phyloP scores from a whole-genome alignment of 352 stramenopile species.

The Globisporangium cystogenes region DNA sequence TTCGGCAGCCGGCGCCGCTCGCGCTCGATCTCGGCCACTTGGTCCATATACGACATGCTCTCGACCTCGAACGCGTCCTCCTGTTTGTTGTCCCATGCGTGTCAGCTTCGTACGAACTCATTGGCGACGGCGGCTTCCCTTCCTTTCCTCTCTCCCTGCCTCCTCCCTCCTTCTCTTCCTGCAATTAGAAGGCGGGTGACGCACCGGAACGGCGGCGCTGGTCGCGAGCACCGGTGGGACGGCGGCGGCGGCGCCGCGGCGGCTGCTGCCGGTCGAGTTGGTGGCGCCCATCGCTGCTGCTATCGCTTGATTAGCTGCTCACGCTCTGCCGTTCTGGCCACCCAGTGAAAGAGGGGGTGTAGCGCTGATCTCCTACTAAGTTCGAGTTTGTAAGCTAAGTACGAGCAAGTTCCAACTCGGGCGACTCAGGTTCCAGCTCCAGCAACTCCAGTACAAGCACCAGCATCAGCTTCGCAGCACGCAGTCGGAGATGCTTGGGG shows the following conservation, averaged over 20 bases:
- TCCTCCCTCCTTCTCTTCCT: too few species aligned
- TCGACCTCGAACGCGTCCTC: conserved; percentile 20
- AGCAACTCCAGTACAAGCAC: too few species aligned
- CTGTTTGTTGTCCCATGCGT: neutral
- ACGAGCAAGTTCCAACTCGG: too few species aligned
- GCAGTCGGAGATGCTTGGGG: too few species aligned
- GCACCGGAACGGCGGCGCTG: conserved; percentile 42
- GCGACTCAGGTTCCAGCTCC: too few species aligned
- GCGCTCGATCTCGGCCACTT: conserved; percentile 78
- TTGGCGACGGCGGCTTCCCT: too few species aligned
- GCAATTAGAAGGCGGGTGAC: conserved; percentile 7
- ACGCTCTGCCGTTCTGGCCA: neutral
- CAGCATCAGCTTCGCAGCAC: too few species aligned
- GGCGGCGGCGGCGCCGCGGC: neutral
- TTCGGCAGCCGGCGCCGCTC: conserved; percentile 65
- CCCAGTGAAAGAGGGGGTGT: neutral
- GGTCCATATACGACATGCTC: conserved; percentile 74
- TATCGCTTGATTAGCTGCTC: neutral
- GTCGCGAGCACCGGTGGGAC: conserved; percentile 59
- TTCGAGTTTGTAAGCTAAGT: too few species aligned
- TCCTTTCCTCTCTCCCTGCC: too few species aligned
- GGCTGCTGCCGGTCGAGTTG: conserved; percentile 25
- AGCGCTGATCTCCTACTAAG: too few species aligned
- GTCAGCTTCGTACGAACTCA: too few species aligned
- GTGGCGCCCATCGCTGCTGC: conserved; percentile 36